These are phyloP conservation scores for Thalassiosira pacifica DNA, from an alignment of 352 stramenopile species.

Conservation along the genomic window DNA sequence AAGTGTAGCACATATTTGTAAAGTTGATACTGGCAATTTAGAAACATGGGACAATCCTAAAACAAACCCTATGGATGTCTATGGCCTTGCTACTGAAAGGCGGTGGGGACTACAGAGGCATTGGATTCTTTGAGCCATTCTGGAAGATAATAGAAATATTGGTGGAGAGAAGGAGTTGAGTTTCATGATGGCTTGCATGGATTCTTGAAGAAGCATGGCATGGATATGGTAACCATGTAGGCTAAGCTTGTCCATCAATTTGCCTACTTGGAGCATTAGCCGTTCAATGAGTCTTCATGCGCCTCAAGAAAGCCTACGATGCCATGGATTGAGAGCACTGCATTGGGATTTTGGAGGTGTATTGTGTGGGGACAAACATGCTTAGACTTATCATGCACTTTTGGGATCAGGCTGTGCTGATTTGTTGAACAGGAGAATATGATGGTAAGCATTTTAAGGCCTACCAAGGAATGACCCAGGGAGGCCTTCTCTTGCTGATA, in stretches of 20 bases:
- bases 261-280: conserved; percentile 21
- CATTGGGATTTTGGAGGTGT: conserved; percentile 4
- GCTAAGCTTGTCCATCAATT: conserved; percentile 38
- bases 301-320: conserved; percentile 35
- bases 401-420: conserved; percentile 33
- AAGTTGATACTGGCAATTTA: conserved; percentile 45
- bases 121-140: conserved; percentile 25
- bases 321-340: no score
- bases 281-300: conserved; percentile 28
- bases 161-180: conserved; percentile 21
- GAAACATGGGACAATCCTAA: conserved; percentile 33
- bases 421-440: conserved; percentile 16
- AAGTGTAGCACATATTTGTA: no score
- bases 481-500: no score
- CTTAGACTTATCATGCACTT: conserved; percentile 28
- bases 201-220: not conserved
- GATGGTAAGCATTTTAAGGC: no score
- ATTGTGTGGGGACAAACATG: conserved; percentile 19
- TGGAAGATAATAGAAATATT: conserved; percentile 33
- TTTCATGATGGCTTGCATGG: conserved; percentile 31
- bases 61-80: conserved; percentile 32
- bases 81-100: conserved; percentile 52
- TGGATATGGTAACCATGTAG: conserved; percentile 17
- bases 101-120: conserved; percentile 14
- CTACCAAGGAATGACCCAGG: no score